These are phyloP conservation scores for Corymbia calophylla DNA, from an alignment of 441 rosid genomes.

Conservation along the genomic window DNA sequence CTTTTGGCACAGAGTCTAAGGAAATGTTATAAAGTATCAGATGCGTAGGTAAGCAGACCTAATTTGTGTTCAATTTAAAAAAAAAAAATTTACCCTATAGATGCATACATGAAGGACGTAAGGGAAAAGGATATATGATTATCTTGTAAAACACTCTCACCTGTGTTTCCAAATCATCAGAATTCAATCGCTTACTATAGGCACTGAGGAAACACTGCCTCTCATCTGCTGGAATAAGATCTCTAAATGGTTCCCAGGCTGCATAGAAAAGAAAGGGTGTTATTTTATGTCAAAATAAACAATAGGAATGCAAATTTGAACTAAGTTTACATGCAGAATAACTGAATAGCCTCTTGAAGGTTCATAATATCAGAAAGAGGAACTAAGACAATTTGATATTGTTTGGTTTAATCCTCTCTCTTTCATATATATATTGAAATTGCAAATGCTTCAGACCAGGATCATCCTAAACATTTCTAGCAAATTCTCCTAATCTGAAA, in stretches of 20 bases:
- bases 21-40: background rate
- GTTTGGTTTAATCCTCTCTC: background rate
- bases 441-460: background rate
- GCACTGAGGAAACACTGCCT: slow-evolving; percentile 64
- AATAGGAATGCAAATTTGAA: background rate
- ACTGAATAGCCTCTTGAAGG: background rate
- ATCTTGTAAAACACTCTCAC: slow-evolving; percentile 26
- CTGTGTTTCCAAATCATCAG: slow-evolving; percentile 73
- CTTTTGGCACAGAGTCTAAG: background rate
- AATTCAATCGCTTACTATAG: slow-evolving; percentile 66
- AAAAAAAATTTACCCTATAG: background rate
- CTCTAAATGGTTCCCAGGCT: slow-evolving; percentile 96
- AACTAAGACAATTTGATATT: background rate
- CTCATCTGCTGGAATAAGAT: slow-evolving; percentile 84
- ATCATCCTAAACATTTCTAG: background rate
- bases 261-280: background rate
- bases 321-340: background rate
- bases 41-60: background rate
- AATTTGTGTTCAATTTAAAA: background rate
- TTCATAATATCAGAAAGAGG: background rate
- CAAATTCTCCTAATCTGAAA: background rate
- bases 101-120: background rate
- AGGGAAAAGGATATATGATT: background rate
- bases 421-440: background rate
- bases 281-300: background rate